These are phyloP conservation scores for Limnanthes douglasii DNA, from an alignment of 345 rosid genomes.

Conservation along the genomic window DNA sequence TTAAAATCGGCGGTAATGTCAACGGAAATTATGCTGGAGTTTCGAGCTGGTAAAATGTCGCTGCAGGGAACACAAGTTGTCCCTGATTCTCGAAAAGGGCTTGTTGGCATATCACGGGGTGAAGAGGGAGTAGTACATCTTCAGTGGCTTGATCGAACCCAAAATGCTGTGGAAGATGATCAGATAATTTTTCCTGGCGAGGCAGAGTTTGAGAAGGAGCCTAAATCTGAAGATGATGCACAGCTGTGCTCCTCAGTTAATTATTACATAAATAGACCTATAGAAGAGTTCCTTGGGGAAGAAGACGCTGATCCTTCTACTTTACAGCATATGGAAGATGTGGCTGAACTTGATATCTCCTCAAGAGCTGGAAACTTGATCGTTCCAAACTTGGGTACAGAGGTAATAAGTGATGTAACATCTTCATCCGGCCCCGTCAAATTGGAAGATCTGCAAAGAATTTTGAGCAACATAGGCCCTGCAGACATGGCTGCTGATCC, in stretches of 20 bases:
- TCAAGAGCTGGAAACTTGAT: slow-evolving; percentile 81
- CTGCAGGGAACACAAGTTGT: slow-evolving; percentile 69
- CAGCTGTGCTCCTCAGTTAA: slow-evolving; percentile 57
- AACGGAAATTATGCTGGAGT: slow-evolving; percentile 77
- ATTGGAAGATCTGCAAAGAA: slow-evolving; percentile 83
- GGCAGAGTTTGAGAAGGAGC: slow-evolving; percentile 97
- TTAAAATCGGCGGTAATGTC: too few relatives aligned
- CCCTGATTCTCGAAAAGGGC: slow-evolving; percentile 85
- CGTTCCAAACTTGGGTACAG: slow-evolving; percentile 44
- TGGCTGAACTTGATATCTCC: slow-evolving; percentile 65
- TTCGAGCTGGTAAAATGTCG: slow-evolving; percentile 95
- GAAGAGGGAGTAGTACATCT: slow-evolving; percentile 86
- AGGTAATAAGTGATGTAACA: slow-evolving; percentile 57
- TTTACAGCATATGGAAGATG: slow-evolving; percentile 51
- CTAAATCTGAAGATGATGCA: slow-evolving; percentile 54
- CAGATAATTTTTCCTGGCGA: slow-evolving; percentile 89
- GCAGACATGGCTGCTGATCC: slow-evolving; percentile 24
- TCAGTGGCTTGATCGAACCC: slow-evolving; percentile 86
- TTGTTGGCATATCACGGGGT: slow-evolving; percentile 76
- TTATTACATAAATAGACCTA: slow-evolving; percentile 49
- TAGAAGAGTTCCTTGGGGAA: slow-evolving; percentile 64
- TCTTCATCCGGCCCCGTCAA: slow-evolving; percentile 82
- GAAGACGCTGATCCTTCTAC: slow-evolving; percentile 41
- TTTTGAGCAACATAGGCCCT: slow-evolving; percentile 67
- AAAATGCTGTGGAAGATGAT: slow-evolving; percentile 66